Evolutionary conservation across 495 filamentous ascomycete species (phyloP).

Genomic region (Hypomontagnella submonticulosa): DNA sequence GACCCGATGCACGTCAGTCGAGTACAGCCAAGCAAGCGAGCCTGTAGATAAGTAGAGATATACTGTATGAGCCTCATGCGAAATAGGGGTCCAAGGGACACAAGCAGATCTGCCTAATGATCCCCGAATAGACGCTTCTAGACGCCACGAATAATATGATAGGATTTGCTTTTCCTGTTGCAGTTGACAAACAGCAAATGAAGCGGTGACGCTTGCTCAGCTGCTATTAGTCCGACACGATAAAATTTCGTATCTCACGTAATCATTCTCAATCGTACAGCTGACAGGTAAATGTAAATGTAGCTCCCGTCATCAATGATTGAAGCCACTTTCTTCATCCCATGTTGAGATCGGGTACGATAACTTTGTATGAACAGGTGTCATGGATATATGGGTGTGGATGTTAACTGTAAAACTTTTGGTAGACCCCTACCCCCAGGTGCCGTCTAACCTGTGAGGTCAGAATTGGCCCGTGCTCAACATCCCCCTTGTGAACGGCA

Average conservation of each 20-base stretch:
- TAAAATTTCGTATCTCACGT: too few relatives aligned
- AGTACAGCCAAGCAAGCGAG: conserved; percentile 23
- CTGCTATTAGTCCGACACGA: too few relatives aligned
- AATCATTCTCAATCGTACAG: too few relatives aligned
- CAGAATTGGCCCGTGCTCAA: conserved; percentile 36
- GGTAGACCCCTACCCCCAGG: not conserved
- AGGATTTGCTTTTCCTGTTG: conserved; percentile 13
- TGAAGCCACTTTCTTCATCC: too few relatives aligned
- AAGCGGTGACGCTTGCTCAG: conserved; percentile 11
- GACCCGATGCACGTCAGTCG: conserved; percentile 39
- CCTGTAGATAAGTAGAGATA: conserved; percentile 13
- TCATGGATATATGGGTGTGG: not conserved
- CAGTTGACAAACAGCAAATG: conserved; percentile 9
- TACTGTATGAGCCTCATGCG: conserved; percentile 28
- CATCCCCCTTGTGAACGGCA: conserved; percentile 4
- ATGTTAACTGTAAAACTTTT: conserved; percentile 3
- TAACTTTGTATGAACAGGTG: not conserved
- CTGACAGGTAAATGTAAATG: too few relatives aligned
- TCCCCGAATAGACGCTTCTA: conserved; percentile 26
- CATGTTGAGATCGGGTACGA: not conserved
- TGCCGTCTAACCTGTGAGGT: conserved; percentile 26
- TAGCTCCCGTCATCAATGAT: too few relatives aligned
- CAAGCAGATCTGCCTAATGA: conserved; percentile 25
- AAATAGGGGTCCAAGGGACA: conserved; percentile 37
- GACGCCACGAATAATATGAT: conserved; percentile 16